Evolutionary conservation across 1,139 yeast species (phyloP).

Genomic region (Kluyveromyces marxianus): DNA sequence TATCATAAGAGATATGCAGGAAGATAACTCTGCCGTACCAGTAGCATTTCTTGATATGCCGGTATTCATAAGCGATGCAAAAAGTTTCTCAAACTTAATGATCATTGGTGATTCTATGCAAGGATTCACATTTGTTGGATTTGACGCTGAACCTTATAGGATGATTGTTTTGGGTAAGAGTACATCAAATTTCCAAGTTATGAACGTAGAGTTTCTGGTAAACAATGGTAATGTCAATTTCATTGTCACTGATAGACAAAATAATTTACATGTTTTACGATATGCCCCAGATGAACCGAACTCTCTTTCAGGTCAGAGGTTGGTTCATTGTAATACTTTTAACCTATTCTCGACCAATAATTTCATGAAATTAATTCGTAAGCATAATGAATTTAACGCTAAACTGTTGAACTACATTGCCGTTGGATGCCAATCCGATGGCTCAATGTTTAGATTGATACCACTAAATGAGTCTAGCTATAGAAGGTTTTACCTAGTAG

Average conservation of each 20-base stretch:
- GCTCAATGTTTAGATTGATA: constrained; percentile 64
- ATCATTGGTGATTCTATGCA: constrained; percentile 75
- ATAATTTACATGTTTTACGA: constrained; percentile 66
- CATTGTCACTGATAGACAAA: constrained; percentile 62
- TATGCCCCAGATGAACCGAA: constrained; percentile 90
- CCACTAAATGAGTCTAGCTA: constrained; percentile 73
- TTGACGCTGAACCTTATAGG: constrained; percentile 91
- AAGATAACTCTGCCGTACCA: constrained; percentile 41
- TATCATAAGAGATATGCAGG: constrained; percentile 73
- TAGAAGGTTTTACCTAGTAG: constrained; percentile 75
- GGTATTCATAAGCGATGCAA: constrained; percentile 70
- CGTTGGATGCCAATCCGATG: constrained; percentile 71
- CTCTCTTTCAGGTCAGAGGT: constrained; percentile 71
- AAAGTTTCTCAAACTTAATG: constrained; percentile 73
- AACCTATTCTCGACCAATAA: constrained; percentile 58
- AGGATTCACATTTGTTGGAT: constrained; percentile 78
- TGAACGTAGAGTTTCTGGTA: constrained; percentile 61
- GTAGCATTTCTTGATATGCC: constrained; percentile 89
- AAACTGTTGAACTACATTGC: constrained; percentile 36
- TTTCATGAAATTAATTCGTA: constrained; percentile 50
- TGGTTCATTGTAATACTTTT: constrained; percentile 65
- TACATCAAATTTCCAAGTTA: constrained; percentile 51
- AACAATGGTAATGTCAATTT: constrained; percentile 63
- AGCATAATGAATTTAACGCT: constrained; percentile 23
- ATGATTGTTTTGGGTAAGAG: constrained; percentile 78